phyloP scores from a whole-genome alignment of 2,329 filamentous ascomycete species.

The Zasmidium citrigriseum region DNA sequence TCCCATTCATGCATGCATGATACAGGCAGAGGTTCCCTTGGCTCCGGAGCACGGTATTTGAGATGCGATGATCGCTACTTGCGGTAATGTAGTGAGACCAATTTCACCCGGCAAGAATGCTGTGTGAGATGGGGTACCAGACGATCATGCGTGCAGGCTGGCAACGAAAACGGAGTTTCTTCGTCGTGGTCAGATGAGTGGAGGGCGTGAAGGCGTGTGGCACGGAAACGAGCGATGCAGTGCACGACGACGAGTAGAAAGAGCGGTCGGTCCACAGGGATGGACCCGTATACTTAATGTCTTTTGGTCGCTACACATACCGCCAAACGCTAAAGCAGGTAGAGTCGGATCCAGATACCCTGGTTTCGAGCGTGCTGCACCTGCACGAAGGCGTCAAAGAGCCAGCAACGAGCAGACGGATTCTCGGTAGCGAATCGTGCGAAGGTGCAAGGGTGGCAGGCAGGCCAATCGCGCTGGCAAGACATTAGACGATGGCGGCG shows the following conservation, averaged over 20 bases:
- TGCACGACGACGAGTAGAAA: conserved; percentile 21
- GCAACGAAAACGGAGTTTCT: conserved; percentile 17
- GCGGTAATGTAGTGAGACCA: conserved; percentile 18
- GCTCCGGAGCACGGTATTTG: conserved; percentile 20
- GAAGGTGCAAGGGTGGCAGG: conserved; percentile 15
- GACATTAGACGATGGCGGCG: conserved; percentile 12
- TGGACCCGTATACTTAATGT: conserved; percentile 18
- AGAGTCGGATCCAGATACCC: conserved; percentile 23
- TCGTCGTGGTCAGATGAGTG: conserved; percentile 10
- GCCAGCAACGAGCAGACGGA: conserved; percentile 17
- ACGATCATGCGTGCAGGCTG: conserved; percentile 22
- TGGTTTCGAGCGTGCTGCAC: conserved; percentile 24
- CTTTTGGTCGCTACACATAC: conserved; percentile 18
- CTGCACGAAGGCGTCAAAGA: conserved; percentile 24
- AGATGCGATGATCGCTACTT: conserved; percentile 16
- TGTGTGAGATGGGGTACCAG: conserved; percentile 20
- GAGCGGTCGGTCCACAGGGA: conserved; percentile 23
- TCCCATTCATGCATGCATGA: conserved; percentile 16
- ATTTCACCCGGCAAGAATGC: conserved; percentile 17
- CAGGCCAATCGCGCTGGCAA: conserved; percentile 14
- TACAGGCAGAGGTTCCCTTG: conserved; percentile 12
- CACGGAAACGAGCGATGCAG: conserved; percentile 18
- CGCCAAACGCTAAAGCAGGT: conserved; percentile 23
- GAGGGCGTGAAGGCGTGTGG: conserved; percentile 13
- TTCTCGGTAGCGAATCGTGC: conserved; percentile 22